Evolutionary conservation across 148 eudicot genomes (phyloP), one percentile per base, ranked within the genome.

Genomic region (Diospyros lotus): DNA sequence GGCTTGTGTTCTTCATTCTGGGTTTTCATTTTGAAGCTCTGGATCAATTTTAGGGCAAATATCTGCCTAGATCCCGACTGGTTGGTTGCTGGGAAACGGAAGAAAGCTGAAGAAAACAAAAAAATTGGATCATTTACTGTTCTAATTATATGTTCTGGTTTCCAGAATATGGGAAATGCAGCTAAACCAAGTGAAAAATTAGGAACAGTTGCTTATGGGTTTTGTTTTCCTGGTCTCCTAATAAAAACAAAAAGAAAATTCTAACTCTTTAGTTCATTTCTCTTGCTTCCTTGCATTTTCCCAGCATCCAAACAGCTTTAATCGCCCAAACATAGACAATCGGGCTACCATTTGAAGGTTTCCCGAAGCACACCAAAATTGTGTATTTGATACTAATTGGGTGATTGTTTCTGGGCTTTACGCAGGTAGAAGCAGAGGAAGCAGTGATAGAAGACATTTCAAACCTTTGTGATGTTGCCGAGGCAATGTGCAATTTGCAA

Each of bases 351-450:
- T 4, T 48, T 48, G 52, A 48, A 48, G 52, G 8, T 4, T 48
- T 28, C 28, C 28, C 52, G 52, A 48, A 48, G 52, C 39, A 17
- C 10, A 1, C 18, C 2, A 46, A 4, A 13, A n/a, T 28, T 0
- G 28, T 10, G 7, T 10, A 39, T 51, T 68, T 11, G 72, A 68
- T 12, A 10, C 50, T 52, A 11, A 55, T 50, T 48, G 55, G 18
- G 59, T 15, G 55, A 53, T 53, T 51, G 72, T 58, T 17, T 52
- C 72, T 13, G 72, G 28, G 4, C 42, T 12, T 52, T 4, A 28
- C 28, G 69, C 80, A 92, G 97, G 93, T 78, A 58, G 89, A 88
- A 84, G 83, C 82, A 46, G 91, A 92, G 69, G 94, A 87, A 82
- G 86, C 87, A 39, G 69, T 87, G 17, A 86, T 92, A 59, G 73